Evolutionary conservation across 306 rosid species (phyloP), one percentile per base, ranked within the genome.

Genomic region (Cicer arietinum): DNA sequence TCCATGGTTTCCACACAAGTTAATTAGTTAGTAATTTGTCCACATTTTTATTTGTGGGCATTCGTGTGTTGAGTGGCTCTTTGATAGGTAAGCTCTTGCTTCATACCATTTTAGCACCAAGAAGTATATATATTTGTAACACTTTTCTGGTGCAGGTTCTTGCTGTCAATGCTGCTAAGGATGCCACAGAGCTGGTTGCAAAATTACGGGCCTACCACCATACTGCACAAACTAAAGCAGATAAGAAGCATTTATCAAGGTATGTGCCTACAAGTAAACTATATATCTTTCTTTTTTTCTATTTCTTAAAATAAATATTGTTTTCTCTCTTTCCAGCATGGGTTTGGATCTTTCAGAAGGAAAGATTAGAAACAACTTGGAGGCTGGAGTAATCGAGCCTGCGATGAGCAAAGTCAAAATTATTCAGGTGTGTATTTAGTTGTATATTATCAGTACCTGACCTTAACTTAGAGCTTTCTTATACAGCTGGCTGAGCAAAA

Each of bases 351-450:
- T 94, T 42, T 18, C 65, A n/a, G 86, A 94, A 60, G 99, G 99
- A 70, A 63, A 81, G 12, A 53, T 92, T 17, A 87, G 97, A 9
- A 90, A 94, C 86, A 94, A 94, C 90, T 84, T 94, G 76, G 97
- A 94, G 60, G 97, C 99, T n/a, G 99, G 99, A 80, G 99, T 94
- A 79, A 91, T 94, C 73, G 99, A 94, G 78, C 99, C 99, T 16
- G 97, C 97, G 68, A 94, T 94, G 99, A 94, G 99, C 85, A 94
- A 94, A 90, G 89, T 94, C 56, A 94, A 94, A 86, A 92, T 94
- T 80, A 88, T 94, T 83, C 97, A 94, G 96, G 98, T 90, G 75
- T 16, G 45, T 58, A 8, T 30, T 16, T 41, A 10, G 67, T 62
- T 73, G 40, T 35, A 7, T 22, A 52, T 46, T 6, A 44, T 47